Evolutionary conservation across 257 asterid species (phyloP).

Genomic region (Solanum dulcamara): DNA sequence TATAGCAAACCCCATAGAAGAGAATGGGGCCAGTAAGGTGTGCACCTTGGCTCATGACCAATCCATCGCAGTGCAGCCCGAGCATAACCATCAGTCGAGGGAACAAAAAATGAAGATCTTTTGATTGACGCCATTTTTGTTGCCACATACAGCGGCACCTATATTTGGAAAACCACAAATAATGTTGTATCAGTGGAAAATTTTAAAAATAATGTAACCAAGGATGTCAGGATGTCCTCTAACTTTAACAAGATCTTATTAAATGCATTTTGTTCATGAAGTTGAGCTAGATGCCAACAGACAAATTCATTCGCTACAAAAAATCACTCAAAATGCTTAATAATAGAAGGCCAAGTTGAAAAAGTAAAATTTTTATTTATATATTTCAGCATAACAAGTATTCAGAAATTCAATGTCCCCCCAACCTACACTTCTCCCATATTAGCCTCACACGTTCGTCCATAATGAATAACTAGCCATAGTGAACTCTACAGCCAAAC

Average conservation of each 20-base stretch:
- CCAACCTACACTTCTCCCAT: neutral
- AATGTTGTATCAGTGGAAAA: neutral
- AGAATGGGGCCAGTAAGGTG: conserved; percentile 97
- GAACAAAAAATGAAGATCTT: conserved; percentile 83
- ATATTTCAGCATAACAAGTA: neutral
- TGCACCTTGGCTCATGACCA: conserved; percentile 90
- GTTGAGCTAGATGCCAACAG: neutral
- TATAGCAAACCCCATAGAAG: conserved; percentile 55
- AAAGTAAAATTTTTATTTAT: neutral
- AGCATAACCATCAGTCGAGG: conserved; percentile 85
- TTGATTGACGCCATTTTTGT: conserved; percentile 94
- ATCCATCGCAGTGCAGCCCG: conserved; percentile 69
- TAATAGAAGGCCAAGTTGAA: neutral
- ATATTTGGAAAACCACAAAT: neutral
- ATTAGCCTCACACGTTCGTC: neutral
- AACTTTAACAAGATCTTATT: neutral
- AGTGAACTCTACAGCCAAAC: neutral
- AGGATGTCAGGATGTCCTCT: neutral
- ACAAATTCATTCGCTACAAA: neutral
- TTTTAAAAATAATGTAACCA: neutral
- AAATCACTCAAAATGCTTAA: neutral
- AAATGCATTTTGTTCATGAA: neutral
- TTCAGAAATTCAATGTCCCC: neutral
- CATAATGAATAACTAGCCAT: neutral
- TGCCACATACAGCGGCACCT: conserved; percentile 94